Evolutionary conservation across 2,329 filamentous ascomycete genomes (phyloP).

Genomic region (Penicillium crustosum): DNA sequence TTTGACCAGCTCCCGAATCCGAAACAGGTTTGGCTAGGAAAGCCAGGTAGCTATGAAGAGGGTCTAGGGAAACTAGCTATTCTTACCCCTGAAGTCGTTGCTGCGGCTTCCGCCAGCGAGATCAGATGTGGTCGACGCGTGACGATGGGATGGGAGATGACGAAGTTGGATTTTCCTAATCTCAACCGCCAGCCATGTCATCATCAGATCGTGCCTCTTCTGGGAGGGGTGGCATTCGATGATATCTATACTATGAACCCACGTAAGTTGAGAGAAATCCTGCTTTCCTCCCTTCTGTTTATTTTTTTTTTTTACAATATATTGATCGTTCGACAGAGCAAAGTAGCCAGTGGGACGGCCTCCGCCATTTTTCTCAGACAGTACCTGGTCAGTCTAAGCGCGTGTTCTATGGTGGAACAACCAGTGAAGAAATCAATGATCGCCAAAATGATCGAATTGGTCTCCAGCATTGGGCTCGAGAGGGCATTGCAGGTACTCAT

Average conservation of each 20-base stretch:
- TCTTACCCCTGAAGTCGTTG: conserved; percentile 55
- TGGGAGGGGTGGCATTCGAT: conserved; percentile 51
- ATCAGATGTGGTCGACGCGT: conserved; percentile 55
- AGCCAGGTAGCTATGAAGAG: conserved; percentile 51
- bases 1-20: conserved; percentile 52
- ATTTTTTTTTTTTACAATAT: background rate
- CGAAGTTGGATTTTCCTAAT: conserved; percentile 56
- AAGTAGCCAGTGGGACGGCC: conserved; percentile 54
- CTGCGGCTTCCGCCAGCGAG: conserved; percentile 49
- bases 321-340: conserved; percentile 37
- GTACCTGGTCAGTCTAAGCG: conserved; percentile 39
- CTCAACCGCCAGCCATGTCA: conserved; percentile 53
- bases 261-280: conserved; percentile 30
- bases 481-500: conserved; percentile 46
- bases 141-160: conserved; percentile 56
- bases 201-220: conserved; percentile 52
- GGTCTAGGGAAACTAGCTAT: conserved; percentile 53
- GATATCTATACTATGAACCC: conserved; percentile 54
- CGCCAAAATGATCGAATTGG: conserved; percentile 47
- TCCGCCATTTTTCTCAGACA: conserved; percentile 51
- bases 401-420: conserved; percentile 53
- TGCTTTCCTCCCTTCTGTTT: background rate
- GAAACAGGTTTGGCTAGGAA: conserved; percentile 50
- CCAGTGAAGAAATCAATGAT: conserved; percentile 48
- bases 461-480: conserved; percentile 50